Evolutionary conservation across 73 alveolate genomes (phyloP).

Genomic region (Paramecium primaurelia): DNA sequence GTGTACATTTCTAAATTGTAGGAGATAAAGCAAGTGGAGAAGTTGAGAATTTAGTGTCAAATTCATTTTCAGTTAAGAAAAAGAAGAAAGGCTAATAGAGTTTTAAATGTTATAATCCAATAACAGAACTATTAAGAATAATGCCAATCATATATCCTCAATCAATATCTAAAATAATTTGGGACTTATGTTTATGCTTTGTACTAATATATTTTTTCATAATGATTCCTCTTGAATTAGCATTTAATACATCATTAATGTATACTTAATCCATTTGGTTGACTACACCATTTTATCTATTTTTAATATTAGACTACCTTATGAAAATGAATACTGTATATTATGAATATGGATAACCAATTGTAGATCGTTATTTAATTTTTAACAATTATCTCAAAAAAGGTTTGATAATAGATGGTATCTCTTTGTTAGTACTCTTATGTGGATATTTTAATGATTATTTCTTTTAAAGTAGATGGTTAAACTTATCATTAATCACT

Average conservation of each 20-base stretch:
- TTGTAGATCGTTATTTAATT: neutral
- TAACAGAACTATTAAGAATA: neutral
- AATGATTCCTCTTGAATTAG: neutral
- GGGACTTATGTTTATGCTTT: neutral
- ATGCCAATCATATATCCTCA: constrained; percentile 26
- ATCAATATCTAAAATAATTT: neutral
- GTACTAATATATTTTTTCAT: constrained; percentile 9
- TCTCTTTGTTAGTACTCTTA: neutral
- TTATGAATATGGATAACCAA: constrained; percentile 3
- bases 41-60: neutral
- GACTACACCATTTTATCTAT: neutral
- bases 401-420: constrained; percentile 28
- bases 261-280: neutral
- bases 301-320: neutral
- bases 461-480: neutral
- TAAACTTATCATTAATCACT: neutral
- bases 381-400: neutral
- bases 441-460: neutral
- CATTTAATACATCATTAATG: neutral
- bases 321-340: constrained; percentile 28
- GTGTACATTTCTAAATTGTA: neutral
- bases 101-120: neutral
- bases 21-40: constrained; percentile 49
- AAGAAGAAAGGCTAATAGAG: neutral
- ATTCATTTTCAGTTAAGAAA: neutral